A percentile compares a stretch with the other conserved stretches of the same genome.
These are phyloP conservation scores for Vaccinium vitisidaea DNA, from an alignment of 148 eudicot genomes.

Conservation along the genomic window DNA sequence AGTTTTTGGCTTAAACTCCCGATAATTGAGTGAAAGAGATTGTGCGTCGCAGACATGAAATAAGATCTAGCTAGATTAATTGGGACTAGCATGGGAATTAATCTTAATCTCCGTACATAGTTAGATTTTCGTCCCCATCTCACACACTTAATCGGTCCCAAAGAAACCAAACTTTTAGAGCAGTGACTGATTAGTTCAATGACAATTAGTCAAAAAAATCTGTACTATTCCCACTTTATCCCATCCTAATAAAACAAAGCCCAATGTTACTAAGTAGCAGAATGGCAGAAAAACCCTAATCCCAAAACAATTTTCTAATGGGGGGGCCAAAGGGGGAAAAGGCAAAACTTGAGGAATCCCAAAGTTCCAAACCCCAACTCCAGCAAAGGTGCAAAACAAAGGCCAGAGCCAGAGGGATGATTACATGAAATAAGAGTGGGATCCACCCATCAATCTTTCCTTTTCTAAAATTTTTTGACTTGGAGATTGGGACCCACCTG, in stretches of 20 bases:
- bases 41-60: too few species aligned
- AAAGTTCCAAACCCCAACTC: slow-evolving; percentile 20
- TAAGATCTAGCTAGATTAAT: too few species aligned
- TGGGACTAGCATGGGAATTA: too few species aligned
- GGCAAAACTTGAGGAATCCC: slow-evolving; percentile 22
- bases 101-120: not conserved
- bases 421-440: slow-evolving; percentile 25
- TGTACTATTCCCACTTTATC: not conserved
- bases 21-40: too few species aligned
- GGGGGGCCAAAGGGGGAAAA: slow-evolving; percentile 1
- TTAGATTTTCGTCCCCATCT: not conserved
- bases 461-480: slow-evolving; percentile 18
- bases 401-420: slow-evolving; percentile 12
- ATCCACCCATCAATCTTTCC: slow-evolving; percentile 15
- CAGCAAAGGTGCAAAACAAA: slow-evolving; percentile 15
- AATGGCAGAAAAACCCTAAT: slow-evolving; percentile 9
- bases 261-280: not conserved
- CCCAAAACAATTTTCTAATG: slow-evolving; percentile 6
- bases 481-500: slow-evolving; percentile 24
- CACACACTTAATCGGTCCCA: not conserved
- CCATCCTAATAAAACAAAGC: not conserved
- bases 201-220: not conserved
- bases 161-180: not conserved
- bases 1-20: too few species aligned
- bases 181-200: not conserved